Conservation (phyloP, 2,329 filamentous ascomycete genomes). For the Teratosphaeria destructans region DNA sequence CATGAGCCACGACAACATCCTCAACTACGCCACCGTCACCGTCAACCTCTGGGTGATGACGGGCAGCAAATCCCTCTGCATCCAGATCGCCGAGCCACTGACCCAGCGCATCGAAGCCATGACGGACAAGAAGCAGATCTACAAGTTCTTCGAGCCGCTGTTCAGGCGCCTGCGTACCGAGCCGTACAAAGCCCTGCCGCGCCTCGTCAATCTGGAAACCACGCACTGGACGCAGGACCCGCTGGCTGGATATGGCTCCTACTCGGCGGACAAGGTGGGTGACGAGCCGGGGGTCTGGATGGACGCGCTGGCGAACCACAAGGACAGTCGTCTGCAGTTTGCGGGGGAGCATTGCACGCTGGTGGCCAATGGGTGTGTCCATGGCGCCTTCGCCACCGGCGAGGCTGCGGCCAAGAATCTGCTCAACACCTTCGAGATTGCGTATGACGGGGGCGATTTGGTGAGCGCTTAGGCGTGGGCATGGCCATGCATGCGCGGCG, state of each 20-base stretch:
- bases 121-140: constrained; percentile 28
- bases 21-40: constrained; percentile 35
- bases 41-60: constrained; percentile 37
- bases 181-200: constrained; percentile 34
- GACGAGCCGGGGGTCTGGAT: constrained; percentile 31
- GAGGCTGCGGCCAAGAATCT: constrained; percentile 33
- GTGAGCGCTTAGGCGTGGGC: constrained; percentile 6
- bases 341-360: constrained; percentile 30
- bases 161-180: constrained; percentile 35
- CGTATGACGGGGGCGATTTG: constrained; percentile 24
- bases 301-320: constrained; percentile 28
- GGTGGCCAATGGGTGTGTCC: constrained; percentile 34
- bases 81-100: constrained; percentile 35
- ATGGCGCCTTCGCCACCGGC: constrained; percentile 35
- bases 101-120: constrained; percentile 37
- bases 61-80: constrained; percentile 32
- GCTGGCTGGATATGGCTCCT: constrained; percentile 33
- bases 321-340: constrained; percentile 30
- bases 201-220: constrained; percentile 30
- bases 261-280: constrained; percentile 36
- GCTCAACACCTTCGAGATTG: constrained; percentile 26
- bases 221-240: constrained; percentile 37
- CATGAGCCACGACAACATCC: constrained; percentile 23
- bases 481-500: too few relatives aligned
- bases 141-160: constrained; percentile 34